Conservation (phyloP, 768 basidiomycete species). For the Leccinellum albellum region DNA sequence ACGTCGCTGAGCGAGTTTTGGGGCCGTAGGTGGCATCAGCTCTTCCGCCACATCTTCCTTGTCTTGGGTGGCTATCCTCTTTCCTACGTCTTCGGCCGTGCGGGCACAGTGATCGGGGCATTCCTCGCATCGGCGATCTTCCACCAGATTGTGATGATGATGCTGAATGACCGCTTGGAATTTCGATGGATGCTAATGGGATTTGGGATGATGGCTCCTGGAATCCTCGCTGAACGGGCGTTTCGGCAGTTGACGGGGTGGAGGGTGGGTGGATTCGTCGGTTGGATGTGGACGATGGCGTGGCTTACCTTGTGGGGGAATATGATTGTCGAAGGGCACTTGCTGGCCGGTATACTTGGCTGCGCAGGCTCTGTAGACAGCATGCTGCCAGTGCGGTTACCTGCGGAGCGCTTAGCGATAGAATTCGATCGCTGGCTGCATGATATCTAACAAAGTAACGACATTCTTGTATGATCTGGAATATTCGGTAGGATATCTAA, state of each 20-base stretch:
- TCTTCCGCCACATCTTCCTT: slow-evolving; percentile 29
- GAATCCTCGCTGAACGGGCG: slow-evolving; percentile 42
- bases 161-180: slow-evolving; percentile 46
- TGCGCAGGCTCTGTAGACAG: slow-evolving; percentile 8
- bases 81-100: slow-evolving; percentile 41
- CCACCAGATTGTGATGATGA: slow-evolving; percentile 51
- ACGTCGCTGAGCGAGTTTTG: slow-evolving; percentile 38
- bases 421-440: slow-evolving; percentile 16
- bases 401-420: slow-evolving; percentile 8
- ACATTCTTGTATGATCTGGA: background rate
- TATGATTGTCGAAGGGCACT: slow-evolving; percentile 21
- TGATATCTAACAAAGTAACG: background rate
- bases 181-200: slow-evolving; percentile 39
- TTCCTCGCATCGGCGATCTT: slow-evolving; percentile 56
- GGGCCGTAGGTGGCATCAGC: slow-evolving; percentile 38
- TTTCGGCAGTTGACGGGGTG: slow-evolving; percentile 22
- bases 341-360: slow-evolving; percentile 10
- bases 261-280: slow-evolving; percentile 28
- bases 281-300: slow-evolving; percentile 35
- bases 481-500: background rate
- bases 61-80: slow-evolving; percentile 30
- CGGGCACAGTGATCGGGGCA: slow-evolving; percentile 48
- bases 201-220: slow-evolving; percentile 54
- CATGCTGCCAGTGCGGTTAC: slow-evolving; percentile 1
- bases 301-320: slow-evolving; percentile 25